These are phyloP conservation scores for Cyclotella baltica DNA, from an alignment of 108 stramenopile species.

Conservation along the genomic window DNA sequence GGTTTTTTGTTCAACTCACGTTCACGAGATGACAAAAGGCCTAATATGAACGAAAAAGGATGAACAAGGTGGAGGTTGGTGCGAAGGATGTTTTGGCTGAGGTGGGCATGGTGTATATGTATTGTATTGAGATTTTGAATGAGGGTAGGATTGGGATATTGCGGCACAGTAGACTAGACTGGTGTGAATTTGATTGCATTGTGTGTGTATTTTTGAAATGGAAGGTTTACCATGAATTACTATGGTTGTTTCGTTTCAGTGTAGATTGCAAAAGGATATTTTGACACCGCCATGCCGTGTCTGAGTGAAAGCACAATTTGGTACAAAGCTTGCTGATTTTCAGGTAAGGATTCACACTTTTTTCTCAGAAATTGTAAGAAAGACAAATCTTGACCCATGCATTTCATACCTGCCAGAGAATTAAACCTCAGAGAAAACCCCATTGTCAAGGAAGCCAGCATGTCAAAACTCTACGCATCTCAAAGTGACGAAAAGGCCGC, in stretches of 20 bases:
- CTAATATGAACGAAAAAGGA: no score
- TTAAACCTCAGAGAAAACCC: constrained; percentile 92
- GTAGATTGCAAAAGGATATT: constrained; percentile 90
- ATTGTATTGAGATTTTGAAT: constrained; percentile 96
- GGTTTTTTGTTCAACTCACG: no score
- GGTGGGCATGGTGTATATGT: constrained; percentile 93
- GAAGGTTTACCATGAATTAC: background rate
- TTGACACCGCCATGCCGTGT: constrained; percentile 92
- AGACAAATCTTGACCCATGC: background rate
- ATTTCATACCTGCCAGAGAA: constrained; percentile 71
- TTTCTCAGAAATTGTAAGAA: no score
- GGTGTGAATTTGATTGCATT: constrained; percentile 53
- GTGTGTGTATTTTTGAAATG: background rate
- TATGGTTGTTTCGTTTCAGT: background rate
- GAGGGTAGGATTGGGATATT: constrained; percentile 97
- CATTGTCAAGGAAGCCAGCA: constrained; percentile 96
- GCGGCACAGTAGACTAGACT: constrained; percentile 90
- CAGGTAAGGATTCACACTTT: no score
- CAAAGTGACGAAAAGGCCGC: constrained; percentile 92
- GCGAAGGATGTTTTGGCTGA: constrained; percentile 81
- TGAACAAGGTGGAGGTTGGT: constrained; percentile 88
- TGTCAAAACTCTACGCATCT: constrained; percentile 91
- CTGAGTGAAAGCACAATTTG: constrained; percentile 94
- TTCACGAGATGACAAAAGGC: no score
- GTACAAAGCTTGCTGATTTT: constrained; percentile 87